Evolutionary conservation across 2,329 filamentous ascomycete species (phyloP), one percentile per base, ranked within the genome.

Genomic region (Bipolaris zeicola): DNA sequence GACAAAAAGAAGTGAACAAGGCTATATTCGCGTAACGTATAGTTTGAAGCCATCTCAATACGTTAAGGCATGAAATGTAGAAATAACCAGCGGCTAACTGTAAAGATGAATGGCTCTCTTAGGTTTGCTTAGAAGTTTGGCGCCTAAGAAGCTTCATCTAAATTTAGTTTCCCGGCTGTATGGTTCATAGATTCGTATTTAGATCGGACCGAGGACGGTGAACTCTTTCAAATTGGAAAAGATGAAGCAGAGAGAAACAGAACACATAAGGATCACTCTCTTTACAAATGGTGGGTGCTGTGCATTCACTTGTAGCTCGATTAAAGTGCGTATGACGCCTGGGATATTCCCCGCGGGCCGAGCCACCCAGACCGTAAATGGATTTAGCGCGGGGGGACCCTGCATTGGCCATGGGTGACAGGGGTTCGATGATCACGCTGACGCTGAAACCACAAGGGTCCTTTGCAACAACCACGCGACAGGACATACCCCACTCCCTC

Each of bases 381-480:
- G 31, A 6, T 34, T 26, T 47, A 37, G 55, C 43, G 56, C 56
- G 49, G 51, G 50, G 28, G 56, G 50, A 49, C 52, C 56, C 56
- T 55, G 52, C 54, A 57, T 57, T 28, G 10, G 38, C 39, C n/a
- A 38, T 22, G n/a, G 10, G 10, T 41, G 33, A 44, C 53, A 56
- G 47, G 53, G 53, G 33, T 51, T 34, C 34, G 38, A 33, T 36
- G 38, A 52, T 47, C 42, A 48, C 41, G 55, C 41, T 57, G 57
- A 48, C 41, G 46, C 45, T 57, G 57, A 57, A 60, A 57, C 56
- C 36, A 38, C 52, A 44, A 45, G 45, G 33, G 33, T 20, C 44
- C 44, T 33, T 47, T 37, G 31, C 44, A 11, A 47, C 49, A 42
- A 20, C 54, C 43, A 57, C 50, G 42, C 43, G 36, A 34, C 50